Percentiles rank a stretch among this genome's conserved stretches.
These are phyloP conservation scores for Aspergillus baeticus DNA, from an alignment of 495 filamentous ascomycete genomes.

Conservation along the genomic window DNA sequence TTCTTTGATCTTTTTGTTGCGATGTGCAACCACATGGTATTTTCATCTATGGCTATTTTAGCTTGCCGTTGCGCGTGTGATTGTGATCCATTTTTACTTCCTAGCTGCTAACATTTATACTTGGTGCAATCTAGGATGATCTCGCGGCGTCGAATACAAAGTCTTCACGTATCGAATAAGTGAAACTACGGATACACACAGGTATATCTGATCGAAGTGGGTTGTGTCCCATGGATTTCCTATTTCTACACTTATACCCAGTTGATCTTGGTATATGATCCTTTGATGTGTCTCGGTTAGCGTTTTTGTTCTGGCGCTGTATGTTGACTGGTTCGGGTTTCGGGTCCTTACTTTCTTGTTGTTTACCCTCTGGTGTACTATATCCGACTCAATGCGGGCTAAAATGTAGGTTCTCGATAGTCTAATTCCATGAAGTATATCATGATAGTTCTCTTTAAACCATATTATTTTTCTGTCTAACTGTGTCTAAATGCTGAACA, in stretches of 20 bases:
- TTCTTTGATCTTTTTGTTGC: conserved; percentile 95
- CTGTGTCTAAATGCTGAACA: background rate
- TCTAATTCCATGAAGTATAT: background rate
- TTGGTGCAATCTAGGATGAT: conserved; percentile 3
- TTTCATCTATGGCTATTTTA: background rate
- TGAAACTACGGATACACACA: background rate
- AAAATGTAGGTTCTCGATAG: background rate
- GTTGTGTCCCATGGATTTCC: no score
- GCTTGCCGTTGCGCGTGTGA: background rate
- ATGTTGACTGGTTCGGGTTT: background rate
- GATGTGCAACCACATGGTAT: conserved; percentile 80
- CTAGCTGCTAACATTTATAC: background rate
- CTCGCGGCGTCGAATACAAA: conserved; percentile 1
- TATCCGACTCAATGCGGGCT: background rate
- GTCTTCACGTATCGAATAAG: background rate
- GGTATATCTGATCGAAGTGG: no score
- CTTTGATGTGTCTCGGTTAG: background rate
- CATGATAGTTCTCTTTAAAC: background rate
- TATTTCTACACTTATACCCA: no score
- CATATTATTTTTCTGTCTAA: background rate
- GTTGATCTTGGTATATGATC: background rate
- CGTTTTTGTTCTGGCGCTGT: background rate
- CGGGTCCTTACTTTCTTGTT: background rate
- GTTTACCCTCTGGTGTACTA: background rate
- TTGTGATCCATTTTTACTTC: background rate